Conservation (phyloP, 108 stramenopile species). For the Pinguiococcus pyrenoidosus region DNA sequence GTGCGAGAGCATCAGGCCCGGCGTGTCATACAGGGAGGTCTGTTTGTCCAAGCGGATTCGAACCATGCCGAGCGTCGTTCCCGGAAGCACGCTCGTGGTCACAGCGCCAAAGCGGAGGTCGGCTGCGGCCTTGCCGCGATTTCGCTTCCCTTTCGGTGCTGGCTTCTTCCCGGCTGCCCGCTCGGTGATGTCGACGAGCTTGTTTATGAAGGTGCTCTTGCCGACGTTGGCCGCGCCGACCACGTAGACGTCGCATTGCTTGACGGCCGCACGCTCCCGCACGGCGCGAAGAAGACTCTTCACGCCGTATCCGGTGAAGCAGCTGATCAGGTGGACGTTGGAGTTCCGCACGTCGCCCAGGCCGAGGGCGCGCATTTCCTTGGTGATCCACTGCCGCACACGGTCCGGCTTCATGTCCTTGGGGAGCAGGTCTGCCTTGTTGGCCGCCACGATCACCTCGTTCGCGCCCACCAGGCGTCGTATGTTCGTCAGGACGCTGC, state of each 20-base stretch:
- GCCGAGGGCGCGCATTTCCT: constrained; percentile 10
- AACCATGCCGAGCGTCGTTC: constrained; percentile 39
- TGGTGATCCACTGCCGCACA: constrained; percentile 22
- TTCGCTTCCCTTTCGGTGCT: neutral
- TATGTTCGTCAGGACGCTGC: constrained; percentile 28
- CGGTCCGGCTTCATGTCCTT: constrained; percentile 16
- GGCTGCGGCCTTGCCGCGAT: constrained; percentile 5
- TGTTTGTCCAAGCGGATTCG: constrained; percentile 23
- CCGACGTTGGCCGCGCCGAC: constrained; percentile 43
- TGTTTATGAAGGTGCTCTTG: constrained; percentile 43
- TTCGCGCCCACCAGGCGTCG: constrained; percentile 25
- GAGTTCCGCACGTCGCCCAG: constrained; percentile 7
- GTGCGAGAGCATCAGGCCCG: constrained; percentile 32
- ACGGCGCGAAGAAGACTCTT: constrained; percentile 21
- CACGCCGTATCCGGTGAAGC: constrained; percentile 24
- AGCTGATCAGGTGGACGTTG: constrained; percentile 20
- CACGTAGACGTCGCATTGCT: constrained; percentile 28
- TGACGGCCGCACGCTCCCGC: constrained; percentile 11
- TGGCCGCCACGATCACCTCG: constrained; percentile 26
- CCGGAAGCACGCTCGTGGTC: constrained; percentile 32
- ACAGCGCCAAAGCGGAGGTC: too few relatives aligned
- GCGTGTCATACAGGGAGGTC: constrained; percentile 33
- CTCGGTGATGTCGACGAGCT: constrained; percentile 8
- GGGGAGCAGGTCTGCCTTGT: constrained; percentile 40
- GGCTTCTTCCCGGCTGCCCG: neutral